Evolutionary conservation across 2,329 filamentous ascomycete species (phyloP).

Genomic region (Aspergillus floridensis): DNA sequence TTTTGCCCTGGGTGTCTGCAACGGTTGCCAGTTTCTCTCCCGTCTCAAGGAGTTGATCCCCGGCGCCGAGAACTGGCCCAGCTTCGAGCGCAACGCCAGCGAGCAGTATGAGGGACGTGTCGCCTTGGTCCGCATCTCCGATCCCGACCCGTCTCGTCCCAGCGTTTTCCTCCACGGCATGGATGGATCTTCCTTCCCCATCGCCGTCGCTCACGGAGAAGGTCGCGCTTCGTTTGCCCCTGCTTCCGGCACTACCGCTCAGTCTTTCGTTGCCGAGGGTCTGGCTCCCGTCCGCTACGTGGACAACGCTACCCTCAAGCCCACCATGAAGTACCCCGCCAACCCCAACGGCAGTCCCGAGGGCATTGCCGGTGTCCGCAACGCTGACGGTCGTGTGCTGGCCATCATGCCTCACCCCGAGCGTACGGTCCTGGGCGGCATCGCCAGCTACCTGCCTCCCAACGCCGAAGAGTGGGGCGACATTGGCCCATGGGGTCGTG

Average conservation of each 20-base stretch:
- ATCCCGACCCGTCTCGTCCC: slow-evolving; percentile 54
- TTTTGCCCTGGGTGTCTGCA: slow-evolving; percentile 91
- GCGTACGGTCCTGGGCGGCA: slow-evolving; percentile 77
- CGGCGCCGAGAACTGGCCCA: slow-evolving; percentile 77
- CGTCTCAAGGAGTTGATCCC: slow-evolving; percentile 81
- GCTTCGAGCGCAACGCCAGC: slow-evolving; percentile 77
- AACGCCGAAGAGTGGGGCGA: slow-evolving; percentile 69
- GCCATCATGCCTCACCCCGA: slow-evolving; percentile 95
- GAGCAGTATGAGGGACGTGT: slow-evolving; percentile 89
- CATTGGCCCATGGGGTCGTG: slow-evolving; percentile 77
- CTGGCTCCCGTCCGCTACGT: slow-evolving; percentile 79
- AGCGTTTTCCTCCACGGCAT: slow-evolving; percentile 92
- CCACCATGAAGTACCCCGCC: slow-evolving; percentile 79
- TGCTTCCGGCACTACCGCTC: slow-evolving; percentile 45
- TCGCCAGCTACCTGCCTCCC: slow-evolving; percentile 71
- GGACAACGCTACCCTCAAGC: slow-evolving; percentile 69
- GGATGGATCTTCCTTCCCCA: slow-evolving; percentile 75
- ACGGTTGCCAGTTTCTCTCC: slow-evolving; percentile 93
- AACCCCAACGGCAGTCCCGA: slow-evolving; percentile 85
- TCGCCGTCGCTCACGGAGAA: slow-evolving; percentile 87
- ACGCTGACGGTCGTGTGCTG: slow-evolving; percentile 73
- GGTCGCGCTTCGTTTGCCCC: slow-evolving; percentile 71
- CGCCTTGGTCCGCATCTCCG: slow-evolving; percentile 77
- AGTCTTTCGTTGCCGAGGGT: slow-evolving; percentile 59
- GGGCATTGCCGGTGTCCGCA: slow-evolving; percentile 78